Percentiles rank a stretch among this genome's conserved stretches.
phyloP scores from a whole-genome alignment of 768 basidiomycete species.

The Tylopilus subfusipes region DNA sequence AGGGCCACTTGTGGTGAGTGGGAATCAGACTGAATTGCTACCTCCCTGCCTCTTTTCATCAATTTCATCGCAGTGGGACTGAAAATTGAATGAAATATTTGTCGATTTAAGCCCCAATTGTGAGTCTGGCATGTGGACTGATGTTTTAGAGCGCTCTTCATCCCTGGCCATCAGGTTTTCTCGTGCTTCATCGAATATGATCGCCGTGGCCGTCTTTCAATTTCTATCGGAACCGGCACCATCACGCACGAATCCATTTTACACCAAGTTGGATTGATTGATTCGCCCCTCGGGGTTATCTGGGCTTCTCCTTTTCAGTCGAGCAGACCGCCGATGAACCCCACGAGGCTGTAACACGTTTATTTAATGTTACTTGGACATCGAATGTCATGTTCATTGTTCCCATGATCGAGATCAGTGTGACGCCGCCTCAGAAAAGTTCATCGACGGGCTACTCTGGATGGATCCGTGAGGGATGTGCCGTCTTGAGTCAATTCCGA shows the following conservation, averaged over 20 bases:
- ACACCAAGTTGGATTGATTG: constrained; percentile 25
- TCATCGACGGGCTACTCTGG: neutral
- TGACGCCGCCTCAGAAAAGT: constrained; percentile 8
- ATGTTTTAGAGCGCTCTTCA: constrained; percentile 19
- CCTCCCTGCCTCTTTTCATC: constrained; percentile 27
- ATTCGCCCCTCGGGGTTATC: constrained; percentile 32
- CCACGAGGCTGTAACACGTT: constrained; percentile 34
- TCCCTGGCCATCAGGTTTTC: constrained; percentile 33
- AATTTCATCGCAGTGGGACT: constrained; percentile 42
- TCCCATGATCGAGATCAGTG: constrained; percentile 28
- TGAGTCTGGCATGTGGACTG: constrained; percentile 24
- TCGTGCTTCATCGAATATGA: constrained; percentile 32
- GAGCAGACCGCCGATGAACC: constrained; percentile 20
- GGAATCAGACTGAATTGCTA: constrained; percentile 18
- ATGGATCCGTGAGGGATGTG: neutral
- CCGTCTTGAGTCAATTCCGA: constrained; percentile 12
- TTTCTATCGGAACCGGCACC: constrained; percentile 32
- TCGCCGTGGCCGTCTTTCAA: constrained; percentile 30
- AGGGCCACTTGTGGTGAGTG: constrained; percentile 44
- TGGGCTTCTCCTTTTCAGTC: constrained; percentile 16
- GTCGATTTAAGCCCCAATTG: constrained; percentile 19
- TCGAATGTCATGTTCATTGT: constrained; percentile 20
- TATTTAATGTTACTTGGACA: constrained; percentile 27
- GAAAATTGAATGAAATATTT: constrained; percentile 21
- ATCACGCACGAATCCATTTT: constrained; percentile 24